Conservation (phyloP, 2,329 filamentous ascomycete genomes). For the Graphilbum fragrans region DNA sequence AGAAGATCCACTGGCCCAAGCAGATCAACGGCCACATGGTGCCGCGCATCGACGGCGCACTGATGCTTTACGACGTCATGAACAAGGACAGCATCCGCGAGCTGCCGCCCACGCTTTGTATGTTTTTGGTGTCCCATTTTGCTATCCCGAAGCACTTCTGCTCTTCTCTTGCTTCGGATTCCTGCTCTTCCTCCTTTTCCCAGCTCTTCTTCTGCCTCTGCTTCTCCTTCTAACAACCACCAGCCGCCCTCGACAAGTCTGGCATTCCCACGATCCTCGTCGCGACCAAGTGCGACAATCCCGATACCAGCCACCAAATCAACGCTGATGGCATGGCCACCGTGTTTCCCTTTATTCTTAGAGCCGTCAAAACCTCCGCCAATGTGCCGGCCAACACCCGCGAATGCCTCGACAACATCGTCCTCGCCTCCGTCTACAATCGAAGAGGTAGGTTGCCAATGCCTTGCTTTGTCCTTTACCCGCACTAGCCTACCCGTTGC, state of each 20-base stretch:
- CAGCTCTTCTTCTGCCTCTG: neutral
- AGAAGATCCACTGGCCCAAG: slow-evolving; percentile 54
- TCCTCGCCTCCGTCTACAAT: slow-evolving; percentile 57
- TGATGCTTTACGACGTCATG: slow-evolving; percentile 81
- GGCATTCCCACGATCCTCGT: slow-evolving; percentile 69
- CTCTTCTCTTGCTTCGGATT: neutral
- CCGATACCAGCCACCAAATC: slow-evolving; percentile 56
- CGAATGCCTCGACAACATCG: slow-evolving; percentile 62
- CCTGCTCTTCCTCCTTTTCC: neutral
- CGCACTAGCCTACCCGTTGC: neutral
- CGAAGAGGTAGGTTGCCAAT: slow-evolving; percentile 49
- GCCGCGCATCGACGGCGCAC: slow-evolving; percentile 68
- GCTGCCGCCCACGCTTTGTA: slow-evolving; percentile 68
- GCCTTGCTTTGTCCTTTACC: neutral
- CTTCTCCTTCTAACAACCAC: slow-evolving; percentile 9
- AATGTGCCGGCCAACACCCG: slow-evolving; percentile 60
- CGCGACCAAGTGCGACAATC: slow-evolving; percentile 80
- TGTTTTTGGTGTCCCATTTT: slow-evolving; percentile 19
- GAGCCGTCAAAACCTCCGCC: slow-evolving; percentile 61
- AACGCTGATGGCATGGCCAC: slow-evolving; percentile 52
- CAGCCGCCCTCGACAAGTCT: slow-evolving; percentile 63
- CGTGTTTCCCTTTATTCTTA: slow-evolving; percentile 57
- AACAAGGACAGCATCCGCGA: slow-evolving; percentile 62
- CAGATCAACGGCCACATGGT: slow-evolving; percentile 58
- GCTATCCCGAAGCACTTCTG: neutral